Evolutionary conservation across 345 rosid genomes (phyloP).

Genomic region (Erodium maritimum): DNA sequence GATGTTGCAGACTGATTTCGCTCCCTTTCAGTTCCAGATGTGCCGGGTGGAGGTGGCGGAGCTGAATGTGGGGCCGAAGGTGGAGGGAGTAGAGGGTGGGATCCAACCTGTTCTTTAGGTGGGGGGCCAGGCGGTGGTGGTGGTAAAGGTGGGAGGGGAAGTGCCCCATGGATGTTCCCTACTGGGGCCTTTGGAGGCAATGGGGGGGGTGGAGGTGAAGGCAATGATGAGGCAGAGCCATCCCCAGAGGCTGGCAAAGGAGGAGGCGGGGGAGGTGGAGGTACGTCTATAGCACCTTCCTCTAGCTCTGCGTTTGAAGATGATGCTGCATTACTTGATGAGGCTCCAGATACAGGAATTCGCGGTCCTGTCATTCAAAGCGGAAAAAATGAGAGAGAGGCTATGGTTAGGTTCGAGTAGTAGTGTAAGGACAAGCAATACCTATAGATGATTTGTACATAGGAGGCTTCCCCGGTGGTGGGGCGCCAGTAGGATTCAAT

Average conservation of each 20-base stretch:
- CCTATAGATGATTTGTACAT: conserved; percentile 91
- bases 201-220: conserved; percentile 86
- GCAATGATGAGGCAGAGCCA: conserved; percentile 39
- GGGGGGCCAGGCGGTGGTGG: conserved; percentile 96
- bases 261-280: conserved; percentile 64
- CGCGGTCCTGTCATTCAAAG: conserved; percentile 50
- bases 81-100: conserved; percentile 48
- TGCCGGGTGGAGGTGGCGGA: conserved; percentile 55
- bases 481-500: conserved; percentile 93
- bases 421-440: conserved; percentile 13
- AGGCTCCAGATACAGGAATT: conserved; percentile 56
- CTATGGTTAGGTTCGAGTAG: neutral
- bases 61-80: conserved; percentile 52
- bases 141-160: conserved; percentile 54
- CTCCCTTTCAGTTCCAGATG: conserved; percentile 29
- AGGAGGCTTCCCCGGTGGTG: conserved; percentile 98
- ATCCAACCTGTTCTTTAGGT: conserved; percentile 45
- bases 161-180: conserved; percentile 27
- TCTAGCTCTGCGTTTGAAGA: conserved; percentile 49
- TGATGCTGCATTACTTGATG: conserved; percentile 49
- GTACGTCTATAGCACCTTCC: conserved; percentile 42
- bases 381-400: conserved; percentile 7
- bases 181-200: conserved; percentile 58
- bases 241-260: conserved; percentile 36
- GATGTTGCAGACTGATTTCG: conserved; percentile 22